Evolutionary conservation across 306 rosid species (phyloP).

Genomic region (Cucurbita maxima): DNA sequence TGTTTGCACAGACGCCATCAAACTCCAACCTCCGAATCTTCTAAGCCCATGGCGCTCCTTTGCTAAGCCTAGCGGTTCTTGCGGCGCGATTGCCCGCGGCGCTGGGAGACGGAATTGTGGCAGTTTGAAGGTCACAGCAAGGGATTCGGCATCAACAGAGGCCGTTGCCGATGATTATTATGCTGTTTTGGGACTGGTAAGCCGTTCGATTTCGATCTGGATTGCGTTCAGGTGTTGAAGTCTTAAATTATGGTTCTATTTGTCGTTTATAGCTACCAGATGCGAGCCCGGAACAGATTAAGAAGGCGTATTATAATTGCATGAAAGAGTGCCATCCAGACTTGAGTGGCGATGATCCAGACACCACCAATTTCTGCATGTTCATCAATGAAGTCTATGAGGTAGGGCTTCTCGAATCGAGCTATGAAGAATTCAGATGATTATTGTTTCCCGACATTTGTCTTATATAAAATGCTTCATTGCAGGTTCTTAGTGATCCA

Average conservation of each 20-base stretch:
- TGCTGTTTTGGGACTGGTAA: conserved; percentile 83
- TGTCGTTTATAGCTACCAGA: conserved; percentile 60
- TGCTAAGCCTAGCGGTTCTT: conserved; percentile 16
- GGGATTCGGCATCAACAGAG: conserved; percentile 24
- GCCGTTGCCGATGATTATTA: conserved; percentile 74
- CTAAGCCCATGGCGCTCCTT: conserved; percentile 28
- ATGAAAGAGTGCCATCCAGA: conserved; percentile 98
- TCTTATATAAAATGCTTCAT: conserved; percentile 20
- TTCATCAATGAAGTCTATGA: conserved; percentile 82
- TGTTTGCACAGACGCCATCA: conserved; percentile 48
- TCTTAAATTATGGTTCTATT: background rate
- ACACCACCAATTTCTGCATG: conserved; percentile 75
- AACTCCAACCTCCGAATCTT: conserved; percentile 28
- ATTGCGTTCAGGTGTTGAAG: background rate
- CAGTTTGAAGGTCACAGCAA: conserved; percentile 46
- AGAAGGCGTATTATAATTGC: conserved; percentile 81
- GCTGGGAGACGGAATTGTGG: conserved; percentile 28
- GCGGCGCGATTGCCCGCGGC: conserved; percentile 18
- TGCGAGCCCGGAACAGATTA: conserved; percentile 69
- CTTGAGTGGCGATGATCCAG: conserved; percentile 69
- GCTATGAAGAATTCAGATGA: background rate
- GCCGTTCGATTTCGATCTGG: background rate
- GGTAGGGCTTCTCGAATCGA: conserved; percentile 15
- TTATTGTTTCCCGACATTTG: background rate
- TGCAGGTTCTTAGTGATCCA: conserved; percentile 96